phyloP scores from a whole-genome alignment of 106 monocot species.

The Dioscorea dumetorum region DNA sequence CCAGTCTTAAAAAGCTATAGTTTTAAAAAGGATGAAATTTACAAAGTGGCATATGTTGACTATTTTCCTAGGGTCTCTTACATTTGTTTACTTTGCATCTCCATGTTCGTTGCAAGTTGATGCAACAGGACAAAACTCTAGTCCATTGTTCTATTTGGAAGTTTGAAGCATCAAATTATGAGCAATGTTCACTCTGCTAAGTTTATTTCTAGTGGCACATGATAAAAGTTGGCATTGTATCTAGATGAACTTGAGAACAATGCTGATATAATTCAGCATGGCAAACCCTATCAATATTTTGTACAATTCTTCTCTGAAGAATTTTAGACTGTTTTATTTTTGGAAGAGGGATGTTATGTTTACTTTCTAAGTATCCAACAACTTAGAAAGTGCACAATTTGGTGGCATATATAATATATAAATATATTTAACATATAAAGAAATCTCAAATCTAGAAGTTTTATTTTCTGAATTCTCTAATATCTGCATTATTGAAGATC shows the following conservation, averaged over 20 bases:
- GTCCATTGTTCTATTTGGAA: too few relatives aligned
- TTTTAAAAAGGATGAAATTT: background rate
- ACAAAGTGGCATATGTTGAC: background rate
- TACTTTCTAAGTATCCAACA: background rate
- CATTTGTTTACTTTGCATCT: background rate
- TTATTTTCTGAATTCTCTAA: background rate
- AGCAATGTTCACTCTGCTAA: too few relatives aligned
- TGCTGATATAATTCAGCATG: background rate
- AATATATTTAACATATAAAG: too few relatives aligned
- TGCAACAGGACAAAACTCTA: too few relatives aligned
- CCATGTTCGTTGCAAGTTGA: too few relatives aligned
- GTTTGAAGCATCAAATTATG: too few relatives aligned
- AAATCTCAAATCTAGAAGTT: conserved; percentile 1
- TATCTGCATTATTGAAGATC: background rate
- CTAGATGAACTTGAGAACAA: background rate
- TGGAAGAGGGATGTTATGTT: background rate
- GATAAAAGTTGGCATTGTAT: background rate
- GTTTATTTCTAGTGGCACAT: background rate
- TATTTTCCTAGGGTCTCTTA: background rate
- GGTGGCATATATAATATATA: conserved; percentile 6
- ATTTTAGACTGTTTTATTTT: background rate
- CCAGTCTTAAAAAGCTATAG: conserved; percentile 17
- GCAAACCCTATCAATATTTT: background rate
- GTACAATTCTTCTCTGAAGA: too few relatives aligned
- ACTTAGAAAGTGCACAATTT: background rate